phyloP scores from a whole-genome alignment of 345 rosid species.

The Microcos paniculata region DNA sequence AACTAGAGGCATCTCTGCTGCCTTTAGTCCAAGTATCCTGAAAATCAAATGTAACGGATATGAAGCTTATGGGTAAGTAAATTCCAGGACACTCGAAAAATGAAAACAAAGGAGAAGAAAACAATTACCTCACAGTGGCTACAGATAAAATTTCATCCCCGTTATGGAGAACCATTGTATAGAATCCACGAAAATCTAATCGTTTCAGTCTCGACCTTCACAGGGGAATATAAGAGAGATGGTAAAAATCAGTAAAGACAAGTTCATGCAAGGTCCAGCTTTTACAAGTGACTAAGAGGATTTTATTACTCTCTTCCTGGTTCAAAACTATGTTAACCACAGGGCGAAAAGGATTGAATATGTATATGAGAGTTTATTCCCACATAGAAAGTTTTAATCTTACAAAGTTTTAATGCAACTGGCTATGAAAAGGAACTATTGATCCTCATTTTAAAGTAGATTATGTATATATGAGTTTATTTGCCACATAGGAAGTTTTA shows the following conservation, averaged over 20 bases:
- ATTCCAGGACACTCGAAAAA: not conserved
- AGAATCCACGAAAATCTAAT: constrained; percentile 58
- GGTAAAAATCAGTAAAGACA: not conserved
- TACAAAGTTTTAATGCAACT: not conserved
- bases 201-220: constrained; percentile 33
- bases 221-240: not conserved
- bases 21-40: constrained; percentile 63
- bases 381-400: too few relatives aligned
- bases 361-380: too few relatives aligned
- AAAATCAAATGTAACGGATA: not conserved
- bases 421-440: not conserved
- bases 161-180: constrained; percentile 51
- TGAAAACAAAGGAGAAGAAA: not conserved
- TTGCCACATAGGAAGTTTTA: not conserved
- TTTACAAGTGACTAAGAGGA: not conserved
- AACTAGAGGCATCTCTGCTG: constrained; percentile 68
- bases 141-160: constrained; percentile 50
- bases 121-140: constrained; percentile 49
- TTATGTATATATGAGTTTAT: not conserved
- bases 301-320: not conserved
- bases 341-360: not conserved
- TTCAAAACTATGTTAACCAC: not conserved
- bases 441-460: not conserved
- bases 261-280: not conserved
- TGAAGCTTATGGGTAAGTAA: not conserved